phyloP scores from a whole-genome alignment of 345 rosid genomes.

The Eucalyptus erythrocorys region DNA sequence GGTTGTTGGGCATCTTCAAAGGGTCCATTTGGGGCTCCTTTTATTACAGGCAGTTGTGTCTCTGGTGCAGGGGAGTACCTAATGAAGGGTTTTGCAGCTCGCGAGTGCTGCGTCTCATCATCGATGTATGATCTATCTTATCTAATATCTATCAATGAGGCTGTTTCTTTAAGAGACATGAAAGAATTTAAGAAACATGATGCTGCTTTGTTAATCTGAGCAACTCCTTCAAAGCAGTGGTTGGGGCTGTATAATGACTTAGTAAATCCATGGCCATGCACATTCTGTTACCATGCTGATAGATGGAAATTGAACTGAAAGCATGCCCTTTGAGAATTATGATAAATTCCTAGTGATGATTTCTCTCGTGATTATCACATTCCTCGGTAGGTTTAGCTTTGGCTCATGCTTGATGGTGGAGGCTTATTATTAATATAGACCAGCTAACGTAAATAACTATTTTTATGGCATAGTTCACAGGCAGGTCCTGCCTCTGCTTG shows the following conservation, averaged over 20 bases:
- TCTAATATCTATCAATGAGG: background rate
- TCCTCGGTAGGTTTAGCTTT: background rate
- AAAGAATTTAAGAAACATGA: background rate
- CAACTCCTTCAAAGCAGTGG: background rate
- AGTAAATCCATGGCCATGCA: background rate
- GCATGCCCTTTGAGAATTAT: background rate
- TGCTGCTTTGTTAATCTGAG: background rate
- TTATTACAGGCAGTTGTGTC: slow-evolving; percentile 72
- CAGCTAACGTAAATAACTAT: background rate
- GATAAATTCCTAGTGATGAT: background rate
- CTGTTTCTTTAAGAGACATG: background rate
- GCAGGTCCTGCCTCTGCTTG: slow-evolving; percentile 95
- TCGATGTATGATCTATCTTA: slow-evolving; percentile 36
- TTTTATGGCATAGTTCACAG: slow-evolving; percentile 44
- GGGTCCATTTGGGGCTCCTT: slow-evolving; percentile 62
- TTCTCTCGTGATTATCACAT: background rate
- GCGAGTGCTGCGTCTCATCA: slow-evolving; percentile 74
- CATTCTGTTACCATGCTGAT: background rate
- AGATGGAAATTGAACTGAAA: background rate
- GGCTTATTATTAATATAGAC: background rate
- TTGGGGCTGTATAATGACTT: background rate
- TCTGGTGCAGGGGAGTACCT: slow-evolving; percentile 88
- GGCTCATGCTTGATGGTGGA: background rate
- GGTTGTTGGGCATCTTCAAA: slow-evolving; percentile 94
- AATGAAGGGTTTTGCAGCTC: slow-evolving; percentile 90